Evolutionary conservation across 2,329 filamentous ascomycete genomes (phyloP), one percentile per base, ranked within the genome.

Genomic region (Paecilomyces sp.): DNA sequence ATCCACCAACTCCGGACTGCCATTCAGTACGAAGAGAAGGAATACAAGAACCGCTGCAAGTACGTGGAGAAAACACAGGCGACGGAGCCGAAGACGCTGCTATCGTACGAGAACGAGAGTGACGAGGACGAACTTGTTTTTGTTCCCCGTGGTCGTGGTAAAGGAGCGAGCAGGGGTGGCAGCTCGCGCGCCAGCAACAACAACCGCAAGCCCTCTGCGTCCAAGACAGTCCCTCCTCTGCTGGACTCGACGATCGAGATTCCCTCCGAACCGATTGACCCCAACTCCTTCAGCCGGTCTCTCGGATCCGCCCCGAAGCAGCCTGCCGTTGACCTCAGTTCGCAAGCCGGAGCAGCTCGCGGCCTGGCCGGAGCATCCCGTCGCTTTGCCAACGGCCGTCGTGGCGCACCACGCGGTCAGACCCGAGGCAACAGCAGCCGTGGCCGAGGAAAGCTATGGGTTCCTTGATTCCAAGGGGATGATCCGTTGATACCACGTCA

Each of bases 71-170:
- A 78, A 65, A 78, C 70, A 13, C 72, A 74, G 60, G 63, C 65
- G 33, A 53, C 68, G 3, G 75, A 79, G 56, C 74, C 76, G 8
- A 78, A 79, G 64, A 72, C 76, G 3, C 65, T 80, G 5, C 72
- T 80, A 54, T 76, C 77, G 7, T 80, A 80, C 61, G 77, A 80
- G 36, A 76, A 76, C n/a, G 77, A 79, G 13, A 79, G 75, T 41
- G 77, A 79, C 24, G 78, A 79, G 60, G 78, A 80, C 63, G 77
- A 79, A 60, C 68, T 80, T 30, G 77, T 80, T 2, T 80, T 80
- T 59, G 74, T 77, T 30, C 75, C 75, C 28, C 75, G 76, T 25
- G 74, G 74, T 36, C 73, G 72, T 58, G 74, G 71, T 47, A 77
- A 76, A 62, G 66, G 72, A 12, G 55, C 66, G 3, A 61, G 68